phyloP scores from a whole-genome alignment of 2,329 filamentous ascomycete species.

The Lasiodiplodia sp. region DNA sequence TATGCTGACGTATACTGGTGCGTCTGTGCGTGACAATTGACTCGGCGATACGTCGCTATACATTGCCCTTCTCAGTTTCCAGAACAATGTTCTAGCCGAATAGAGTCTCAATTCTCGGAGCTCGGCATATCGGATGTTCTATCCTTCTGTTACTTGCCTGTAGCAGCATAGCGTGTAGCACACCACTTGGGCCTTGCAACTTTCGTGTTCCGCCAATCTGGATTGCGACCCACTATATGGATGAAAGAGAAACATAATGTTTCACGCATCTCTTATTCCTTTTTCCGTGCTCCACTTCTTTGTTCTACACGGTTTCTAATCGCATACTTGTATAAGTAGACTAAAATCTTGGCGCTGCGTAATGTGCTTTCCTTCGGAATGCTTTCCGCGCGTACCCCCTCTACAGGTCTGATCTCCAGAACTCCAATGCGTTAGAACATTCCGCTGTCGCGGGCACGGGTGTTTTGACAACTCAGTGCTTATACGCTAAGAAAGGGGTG shows the following conservation, averaged over 20 bases:
- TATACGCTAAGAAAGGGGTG: too few relatives aligned
- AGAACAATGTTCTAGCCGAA: neutral
- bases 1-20: constrained; percentile 4
- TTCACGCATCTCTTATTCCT: neutral
- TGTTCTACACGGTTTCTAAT: too few relatives aligned
- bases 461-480: too few relatives aligned
- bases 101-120: neutral
- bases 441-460: too few relatives aligned
- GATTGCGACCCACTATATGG: neutral
- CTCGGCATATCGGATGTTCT: neutral
- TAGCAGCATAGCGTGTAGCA: neutral
- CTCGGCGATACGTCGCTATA: neutral
- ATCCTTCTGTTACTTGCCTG: neutral
- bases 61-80: neutral
- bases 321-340: too few relatives aligned
- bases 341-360: too few relatives aligned
- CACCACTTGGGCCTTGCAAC: neutral
- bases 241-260: constrained; percentile 4
- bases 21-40: neutral
- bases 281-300: too few relatives aligned
- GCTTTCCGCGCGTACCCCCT: too few relatives aligned
- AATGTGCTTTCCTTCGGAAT: too few relatives aligned
- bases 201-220: neutral
- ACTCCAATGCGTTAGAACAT: too few relatives aligned
- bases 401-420: too few relatives aligned